These are phyloP conservation scores for Didymella sp. DNA, from an alignment of 2,329 filamentous ascomycete species.

Conservation along the genomic window DNA sequence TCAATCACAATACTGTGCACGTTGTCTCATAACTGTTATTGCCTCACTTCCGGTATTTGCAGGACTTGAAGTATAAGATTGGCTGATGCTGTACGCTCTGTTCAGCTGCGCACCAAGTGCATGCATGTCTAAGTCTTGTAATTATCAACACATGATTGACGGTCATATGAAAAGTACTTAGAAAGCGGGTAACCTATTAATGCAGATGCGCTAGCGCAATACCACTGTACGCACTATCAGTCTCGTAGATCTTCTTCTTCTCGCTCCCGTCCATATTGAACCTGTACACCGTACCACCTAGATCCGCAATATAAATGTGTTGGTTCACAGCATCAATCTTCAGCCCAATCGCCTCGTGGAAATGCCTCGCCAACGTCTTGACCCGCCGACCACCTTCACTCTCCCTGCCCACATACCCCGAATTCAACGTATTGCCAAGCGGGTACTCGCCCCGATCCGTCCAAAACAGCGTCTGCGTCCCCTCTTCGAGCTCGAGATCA, in stretches of 20 bases:
- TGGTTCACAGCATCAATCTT: slow-evolving; percentile 17
- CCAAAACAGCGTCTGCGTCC: slow-evolving; percentile 61
- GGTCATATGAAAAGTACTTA: no score
- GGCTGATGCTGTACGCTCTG: no score
- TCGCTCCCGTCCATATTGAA: slow-evolving; percentile 23
- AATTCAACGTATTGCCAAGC: slow-evolving; percentile 61
- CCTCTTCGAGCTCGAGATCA: slow-evolving; percentile 63
- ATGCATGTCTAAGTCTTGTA: no score
- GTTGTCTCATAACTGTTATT: no score
- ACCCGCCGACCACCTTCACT: slow-evolving; percentile 37
- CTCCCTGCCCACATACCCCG: slow-evolving; percentile 26
- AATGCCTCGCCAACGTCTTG: slow-evolving; percentile 28
- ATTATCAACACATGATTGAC: no score
- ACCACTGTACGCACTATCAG: background rate
- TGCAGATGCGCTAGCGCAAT: background rate
- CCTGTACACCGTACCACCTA: slow-evolving; percentile 26
- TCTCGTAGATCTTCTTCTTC: slow-evolving; percentile 22
- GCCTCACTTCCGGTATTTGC: no score
- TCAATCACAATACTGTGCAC: background rate
- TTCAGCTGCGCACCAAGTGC: no score
- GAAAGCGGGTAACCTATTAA: background rate
- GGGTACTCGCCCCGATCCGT: slow-evolving; percentile 67
- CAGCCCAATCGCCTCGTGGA: slow-evolving; percentile 37
- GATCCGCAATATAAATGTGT: slow-evolving; percentile 27
- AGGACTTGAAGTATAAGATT: no score